phyloP scores from a whole-genome alignment of 2,329 filamentous ascomycete species.

The Fusarium brachygibbosum region DNA sequence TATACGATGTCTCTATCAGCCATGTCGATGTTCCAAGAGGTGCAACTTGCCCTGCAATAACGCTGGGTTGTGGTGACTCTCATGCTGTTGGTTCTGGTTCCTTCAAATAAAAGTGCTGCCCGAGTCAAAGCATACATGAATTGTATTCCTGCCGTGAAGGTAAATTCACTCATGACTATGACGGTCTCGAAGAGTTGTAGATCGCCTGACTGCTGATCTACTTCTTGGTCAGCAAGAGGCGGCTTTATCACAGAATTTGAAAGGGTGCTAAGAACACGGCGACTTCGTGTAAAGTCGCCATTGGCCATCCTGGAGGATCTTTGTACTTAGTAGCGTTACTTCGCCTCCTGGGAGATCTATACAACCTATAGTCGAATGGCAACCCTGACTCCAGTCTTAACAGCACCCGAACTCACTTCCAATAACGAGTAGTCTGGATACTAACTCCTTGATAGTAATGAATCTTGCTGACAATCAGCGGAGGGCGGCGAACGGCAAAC shows the following conservation, averaged over 20 bases:
- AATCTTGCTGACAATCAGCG: too few species aligned
- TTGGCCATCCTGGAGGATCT: background rate
- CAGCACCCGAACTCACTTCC: too few species aligned
- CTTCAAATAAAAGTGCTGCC: background rate
- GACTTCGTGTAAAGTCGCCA: background rate
- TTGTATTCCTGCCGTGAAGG: background rate
- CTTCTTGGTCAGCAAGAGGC: background rate
- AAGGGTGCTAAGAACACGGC: too few species aligned
- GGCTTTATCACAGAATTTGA: too few species aligned
- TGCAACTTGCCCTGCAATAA: background rate
- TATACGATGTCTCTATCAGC: background rate
- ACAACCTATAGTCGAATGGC: background rate
- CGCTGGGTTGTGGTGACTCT: background rate
- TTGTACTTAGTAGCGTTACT: background rate
- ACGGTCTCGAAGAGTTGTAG: background rate
- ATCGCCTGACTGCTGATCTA: background rate
- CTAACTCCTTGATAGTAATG: background rate
- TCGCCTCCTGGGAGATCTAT: background rate
- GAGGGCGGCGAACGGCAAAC: background rate
- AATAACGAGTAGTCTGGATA: background rate
- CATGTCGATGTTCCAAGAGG: background rate
- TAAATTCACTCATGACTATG: background rate
- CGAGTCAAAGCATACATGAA: background rate
- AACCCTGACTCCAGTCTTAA: too few species aligned
- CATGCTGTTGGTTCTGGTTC: background rate